phyloP scores from a whole-genome alignment of 2,329 filamentous ascomycete species.

The Daldinia sp. region DNA sequence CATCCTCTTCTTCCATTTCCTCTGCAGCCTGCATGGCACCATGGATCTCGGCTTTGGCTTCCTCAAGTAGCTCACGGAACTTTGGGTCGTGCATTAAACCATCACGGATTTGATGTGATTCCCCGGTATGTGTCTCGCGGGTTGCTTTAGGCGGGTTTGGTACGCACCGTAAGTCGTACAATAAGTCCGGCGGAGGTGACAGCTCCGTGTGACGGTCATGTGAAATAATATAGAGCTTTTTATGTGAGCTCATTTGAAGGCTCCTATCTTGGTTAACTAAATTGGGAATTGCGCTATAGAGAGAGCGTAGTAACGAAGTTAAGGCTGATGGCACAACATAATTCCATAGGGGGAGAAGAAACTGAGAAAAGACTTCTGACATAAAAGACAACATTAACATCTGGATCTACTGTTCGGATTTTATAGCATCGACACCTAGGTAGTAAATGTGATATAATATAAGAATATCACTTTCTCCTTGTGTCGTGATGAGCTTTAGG shows the following conservation, averaged over 20 bases:
- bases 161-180: slow-evolving; percentile 18
- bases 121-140: slow-evolving; percentile 15
- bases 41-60: slow-evolving; percentile 10
- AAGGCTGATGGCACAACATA: not conserved
- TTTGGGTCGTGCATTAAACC: slow-evolving; percentile 4
- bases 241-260: not conserved
- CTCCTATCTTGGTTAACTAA: too few species aligned
- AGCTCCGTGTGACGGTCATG: slow-evolving; percentile 16
- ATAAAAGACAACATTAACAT: not conserved
- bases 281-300: not conserved
- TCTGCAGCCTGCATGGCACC: slow-evolving; percentile 7
- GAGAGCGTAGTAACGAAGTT: not conserved
- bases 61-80: slow-evolving; percentile 9
- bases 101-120: slow-evolving; percentile 4
- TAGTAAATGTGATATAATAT: not conserved
- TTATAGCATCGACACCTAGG: not conserved
- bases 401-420: not conserved
- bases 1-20: not conserved
- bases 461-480: not conserved
- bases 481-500: not conserved
- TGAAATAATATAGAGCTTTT: slow-evolving; percentile 19
- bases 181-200: slow-evolving; percentile 7
- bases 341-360: not conserved
- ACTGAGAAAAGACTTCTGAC: not conserved
- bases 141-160: slow-evolving; percentile 3